Evolutionary conservation across 371 early-diverging fungal genomes (phyloP).

Genomic region (Cokeromyces recurvatus): DNA sequence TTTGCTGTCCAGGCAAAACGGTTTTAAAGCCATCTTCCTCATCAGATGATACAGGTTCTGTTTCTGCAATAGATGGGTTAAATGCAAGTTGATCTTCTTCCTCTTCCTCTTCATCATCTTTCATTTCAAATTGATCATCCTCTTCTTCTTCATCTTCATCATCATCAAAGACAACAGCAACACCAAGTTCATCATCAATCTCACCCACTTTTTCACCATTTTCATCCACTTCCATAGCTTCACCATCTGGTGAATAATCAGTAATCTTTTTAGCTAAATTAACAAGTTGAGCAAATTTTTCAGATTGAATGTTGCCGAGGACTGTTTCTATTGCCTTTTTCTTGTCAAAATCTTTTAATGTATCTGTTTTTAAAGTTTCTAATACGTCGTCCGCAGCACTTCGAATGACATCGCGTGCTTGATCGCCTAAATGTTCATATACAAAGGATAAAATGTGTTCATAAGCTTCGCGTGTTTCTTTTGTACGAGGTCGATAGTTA

Average conservation of each 20-base stretch:
- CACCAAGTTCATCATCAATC: conserved; percentile 72
- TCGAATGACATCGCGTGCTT: conserved; percentile 82
- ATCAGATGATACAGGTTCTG: conserved; percentile 27
- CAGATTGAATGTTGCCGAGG: conserved; percentile 58
- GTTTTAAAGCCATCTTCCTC: conserved; percentile 54
- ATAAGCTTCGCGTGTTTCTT: conserved; percentile 89
- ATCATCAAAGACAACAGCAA: conserved; percentile 73
- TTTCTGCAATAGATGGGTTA: conserved; percentile 11
- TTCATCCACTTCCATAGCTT: conserved; percentile 47
- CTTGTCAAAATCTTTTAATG: conserved; percentile 84
- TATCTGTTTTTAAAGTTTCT: conserved; percentile 80
- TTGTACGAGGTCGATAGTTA: conserved; percentile 87
- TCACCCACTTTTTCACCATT: conserved; percentile 46
- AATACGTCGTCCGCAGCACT: conserved; percentile 89
- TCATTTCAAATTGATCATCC: conserved; percentile 59
- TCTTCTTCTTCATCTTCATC: conserved; percentile 68
- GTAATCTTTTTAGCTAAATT: conserved; percentile 92
- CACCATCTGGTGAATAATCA: conserved; percentile 66
- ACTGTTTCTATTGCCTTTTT: conserved; percentile 82
- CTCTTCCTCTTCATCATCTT: conserved; percentile 53
- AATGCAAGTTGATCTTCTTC: conserved; percentile 21
- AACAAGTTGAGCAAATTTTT: conserved; percentile 83
- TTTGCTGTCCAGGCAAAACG: conserved; percentile 45
- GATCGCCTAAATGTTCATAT: conserved; percentile 80
- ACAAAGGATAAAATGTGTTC: conserved; percentile 85